A percentile compares a stretch with the other conserved stretches of the same genome.
Evolutionary conservation across 1,284 basidiomycete genomes (phyloP).

Genomic region (Phellopilus nigrolimitatus): DNA sequence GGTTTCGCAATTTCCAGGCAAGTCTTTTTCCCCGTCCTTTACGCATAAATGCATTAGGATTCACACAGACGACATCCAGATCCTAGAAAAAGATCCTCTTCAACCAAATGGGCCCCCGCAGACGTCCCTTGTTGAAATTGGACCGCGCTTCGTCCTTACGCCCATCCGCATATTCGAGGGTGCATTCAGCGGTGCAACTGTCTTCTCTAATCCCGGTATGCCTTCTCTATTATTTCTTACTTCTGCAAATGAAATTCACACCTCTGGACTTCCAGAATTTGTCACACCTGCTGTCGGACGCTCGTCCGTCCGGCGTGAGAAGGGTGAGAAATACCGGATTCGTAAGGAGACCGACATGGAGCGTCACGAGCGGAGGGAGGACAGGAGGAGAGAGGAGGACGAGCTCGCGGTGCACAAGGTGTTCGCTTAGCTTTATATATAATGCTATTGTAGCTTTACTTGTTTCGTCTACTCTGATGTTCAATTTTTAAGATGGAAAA

Average conservation of each 20-base stretch:
- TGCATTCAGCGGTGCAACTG: slow-evolving; percentile 90
- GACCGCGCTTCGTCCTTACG: slow-evolving; percentile 94
- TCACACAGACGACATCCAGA: slow-evolving; percentile 37
- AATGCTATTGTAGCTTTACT: not conserved
- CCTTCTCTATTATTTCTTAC: too few relatives aligned
- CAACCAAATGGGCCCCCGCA: slow-evolving; percentile 72
- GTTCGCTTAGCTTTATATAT: slow-evolving; percentile 58
- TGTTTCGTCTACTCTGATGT: not conserved
- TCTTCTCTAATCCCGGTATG: slow-evolving; percentile 93
- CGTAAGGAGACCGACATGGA: slow-evolving; percentile 80
- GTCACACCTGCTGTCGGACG: slow-evolving; percentile 83
- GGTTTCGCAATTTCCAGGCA: slow-evolving; percentile 99
- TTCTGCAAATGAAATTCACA: slow-evolving; percentile 6
- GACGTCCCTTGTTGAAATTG: slow-evolving; percentile 87
- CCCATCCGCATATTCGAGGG: slow-evolving; percentile 99
- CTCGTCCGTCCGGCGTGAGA: slow-evolving; percentile 63
- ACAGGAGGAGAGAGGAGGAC: slow-evolving; percentile 68
- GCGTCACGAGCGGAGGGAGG: slow-evolving; percentile 59
- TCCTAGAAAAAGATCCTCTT: slow-evolving; percentile 73
- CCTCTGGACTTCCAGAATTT: slow-evolving; percentile 59
- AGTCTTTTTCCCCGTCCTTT: slow-evolving; percentile 21
- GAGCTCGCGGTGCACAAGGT: slow-evolving; percentile 84
- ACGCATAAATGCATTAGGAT: not conserved
- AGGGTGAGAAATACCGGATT: slow-evolving; percentile 76
- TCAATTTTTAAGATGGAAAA: not conserved